Percentiles rank a stretch among this genome's conserved stretches.
Conservation (phyloP, 2,329 filamentous ascomycete species). For the Pezicula neosporulosa region DNA sequence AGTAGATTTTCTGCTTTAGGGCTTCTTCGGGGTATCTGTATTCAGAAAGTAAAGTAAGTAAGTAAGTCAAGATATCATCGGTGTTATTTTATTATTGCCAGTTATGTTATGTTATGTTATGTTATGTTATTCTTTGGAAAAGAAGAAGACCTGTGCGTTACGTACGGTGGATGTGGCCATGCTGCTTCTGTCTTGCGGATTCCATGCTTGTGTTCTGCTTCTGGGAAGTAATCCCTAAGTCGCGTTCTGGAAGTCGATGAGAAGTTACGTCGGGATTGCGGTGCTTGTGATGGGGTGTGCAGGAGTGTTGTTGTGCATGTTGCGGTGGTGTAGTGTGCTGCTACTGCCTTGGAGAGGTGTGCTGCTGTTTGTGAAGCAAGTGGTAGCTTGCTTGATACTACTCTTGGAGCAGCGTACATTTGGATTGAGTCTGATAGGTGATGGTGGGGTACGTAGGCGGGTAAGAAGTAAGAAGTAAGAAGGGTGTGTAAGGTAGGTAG, state of each 20-base stretch:
- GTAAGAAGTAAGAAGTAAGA: neutral
- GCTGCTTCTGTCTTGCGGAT: conserved; percentile 62
- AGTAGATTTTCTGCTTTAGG: conserved; percentile 66
- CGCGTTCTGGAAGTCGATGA: conserved; percentile 21
- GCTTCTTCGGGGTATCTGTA: conserved; percentile 70
- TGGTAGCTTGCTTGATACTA: conserved; percentile 16
- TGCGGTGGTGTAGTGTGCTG: conserved; percentile 10
- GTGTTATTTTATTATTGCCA: too few relatives aligned
- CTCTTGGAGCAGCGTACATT: conserved; percentile 25
- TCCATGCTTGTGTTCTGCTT: conserved; percentile 20
- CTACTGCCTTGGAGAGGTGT: conserved; percentile 22
- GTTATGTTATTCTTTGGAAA: too few relatives aligned
- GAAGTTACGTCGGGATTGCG: conserved; percentile 17
- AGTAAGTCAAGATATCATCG: too few relatives aligned
- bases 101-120: too few relatives aligned
- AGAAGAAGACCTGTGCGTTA: conserved; percentile 8
- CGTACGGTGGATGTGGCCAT: conserved; percentile 48
- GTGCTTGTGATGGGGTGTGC: conserved; percentile 2
- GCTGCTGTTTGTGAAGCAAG: conserved; percentile 19
- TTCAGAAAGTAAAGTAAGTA: too few relatives aligned
- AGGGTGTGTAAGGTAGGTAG: neutral
- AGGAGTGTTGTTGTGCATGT: neutral
- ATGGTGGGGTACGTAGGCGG: neutral
- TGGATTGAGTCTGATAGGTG: conserved; percentile 5
- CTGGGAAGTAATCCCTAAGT: conserved; percentile 27